Evolutionary conservation across 352 stramenopile genomes (phyloP), one percentile per base, ranked within the genome.

Genomic region (Phytophthora fragariaefolia): DNA sequence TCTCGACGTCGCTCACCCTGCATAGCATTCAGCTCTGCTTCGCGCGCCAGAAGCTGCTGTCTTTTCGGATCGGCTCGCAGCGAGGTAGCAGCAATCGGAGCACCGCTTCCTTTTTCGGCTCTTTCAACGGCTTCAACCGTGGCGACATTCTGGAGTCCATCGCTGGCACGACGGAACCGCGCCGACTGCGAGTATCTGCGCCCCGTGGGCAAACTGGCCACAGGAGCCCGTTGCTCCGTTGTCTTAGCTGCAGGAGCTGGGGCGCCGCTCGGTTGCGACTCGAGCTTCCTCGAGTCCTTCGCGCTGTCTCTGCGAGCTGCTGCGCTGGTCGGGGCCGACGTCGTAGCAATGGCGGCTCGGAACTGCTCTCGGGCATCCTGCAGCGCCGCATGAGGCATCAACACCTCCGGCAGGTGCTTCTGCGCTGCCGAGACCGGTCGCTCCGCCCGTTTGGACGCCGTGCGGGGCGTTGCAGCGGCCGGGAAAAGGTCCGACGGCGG

Each of bases 401-500:
- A 42, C 13, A 61, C 60, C 23, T 49, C 10, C 4, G 40, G 30
- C 6, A 72, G 45, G 40, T 26, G 54, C 32, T 46, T 66, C 24
- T n/a, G 22, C 36, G 6, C 23, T 40, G 52, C 30, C 40, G 58
- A 36, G 10, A 23, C 23, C 23, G 59, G 13, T 22, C 20, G 45
- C 15, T 51, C 49, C 17, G 27, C 34, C 9, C 20, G 34, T 24
- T 56, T 71, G 15, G 40, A 28, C 23, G 36, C 15, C 7, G 17
- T 28, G 6, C 45, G 34, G 36, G 47, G 36, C 13, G 52, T 46
- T 15, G 20, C 15, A 50, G 55, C 24, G 12, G 17, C 17, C 36
- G 67, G 67, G 32, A 76, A 79, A n/a, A 76, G 54, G 24, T 63
- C 43, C 28, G 58, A 17, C 6, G 71, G 71, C 27, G 67, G 63